Evolutionary conservation across 1,284 basidiomycete genomes (phyloP).

Genomic region (Ustilago xerochloae): DNA sequence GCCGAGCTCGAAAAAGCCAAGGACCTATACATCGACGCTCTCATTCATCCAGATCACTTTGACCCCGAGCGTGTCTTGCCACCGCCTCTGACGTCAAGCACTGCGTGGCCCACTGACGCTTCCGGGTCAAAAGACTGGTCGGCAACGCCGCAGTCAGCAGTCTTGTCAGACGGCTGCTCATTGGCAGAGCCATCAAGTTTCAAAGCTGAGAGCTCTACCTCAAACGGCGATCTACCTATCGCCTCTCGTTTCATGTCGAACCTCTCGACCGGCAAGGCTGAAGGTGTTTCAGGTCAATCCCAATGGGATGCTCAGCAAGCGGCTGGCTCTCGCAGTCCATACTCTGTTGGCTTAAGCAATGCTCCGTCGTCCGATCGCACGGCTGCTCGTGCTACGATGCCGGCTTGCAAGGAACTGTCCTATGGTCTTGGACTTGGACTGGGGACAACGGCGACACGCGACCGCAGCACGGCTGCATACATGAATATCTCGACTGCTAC

Average conservation of each 20-base stretch:
- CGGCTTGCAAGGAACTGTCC: conserved; percentile 3
- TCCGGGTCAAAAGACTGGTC: neutral
- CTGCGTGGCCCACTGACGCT: neutral
- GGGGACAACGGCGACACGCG: conserved; percentile 32
- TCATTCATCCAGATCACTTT: conserved; percentile 76
- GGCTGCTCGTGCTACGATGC: neutral
- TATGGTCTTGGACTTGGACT: conserved; percentile 50
- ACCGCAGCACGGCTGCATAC: conserved; percentile 27
- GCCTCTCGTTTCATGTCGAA: conserved; percentile 56
- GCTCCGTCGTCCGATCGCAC: neutral
- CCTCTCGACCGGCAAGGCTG: conserved; percentile 4
- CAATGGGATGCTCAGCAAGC: conserved; percentile 15
- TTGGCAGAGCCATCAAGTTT: neutral
- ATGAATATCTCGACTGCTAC: conserved; percentile 6
- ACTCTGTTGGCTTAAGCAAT: conserved; percentile 10
- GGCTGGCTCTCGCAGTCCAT: conserved; percentile 28
- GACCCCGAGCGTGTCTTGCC: conserved; percentile 27
- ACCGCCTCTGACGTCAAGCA: neutral
- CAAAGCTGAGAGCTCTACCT: neutral
- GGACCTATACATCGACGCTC: conserved; percentile 88
- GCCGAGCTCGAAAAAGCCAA: conserved; percentile 88
- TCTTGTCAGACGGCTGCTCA: neutral
- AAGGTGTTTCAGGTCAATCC: neutral
- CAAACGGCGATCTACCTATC: conserved; percentile 49
- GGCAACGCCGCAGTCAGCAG: neutral